These are phyloP conservation scores for Arabis alpina DNA, from an alignment of 345 rosid genomes.

Conservation along the genomic window DNA sequence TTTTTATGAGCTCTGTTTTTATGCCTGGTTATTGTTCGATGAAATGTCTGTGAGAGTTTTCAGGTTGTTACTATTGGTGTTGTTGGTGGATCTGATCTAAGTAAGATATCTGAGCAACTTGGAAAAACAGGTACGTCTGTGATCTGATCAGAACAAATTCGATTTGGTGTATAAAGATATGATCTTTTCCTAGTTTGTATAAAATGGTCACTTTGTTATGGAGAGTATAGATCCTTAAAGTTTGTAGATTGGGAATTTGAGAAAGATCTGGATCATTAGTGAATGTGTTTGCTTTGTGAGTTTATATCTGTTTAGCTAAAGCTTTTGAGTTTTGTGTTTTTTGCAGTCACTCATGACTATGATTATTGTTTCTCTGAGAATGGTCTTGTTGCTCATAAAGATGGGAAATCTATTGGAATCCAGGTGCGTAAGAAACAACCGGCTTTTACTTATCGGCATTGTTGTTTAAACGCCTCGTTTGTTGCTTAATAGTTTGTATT, in stretches of 20 bases:
- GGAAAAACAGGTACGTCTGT: slow-evolving; percentile 68
- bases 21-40: slow-evolving; percentile 29
- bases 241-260: slow-evolving; percentile 18
- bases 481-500: slow-evolving; percentile 35
- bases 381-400: slow-evolving; percentile 96
- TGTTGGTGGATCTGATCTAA: slow-evolving; percentile 95
- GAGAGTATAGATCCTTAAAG: slow-evolving; percentile 1
- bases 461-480: slow-evolving; percentile 7
- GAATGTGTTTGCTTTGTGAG: slow-evolving; percentile 22
- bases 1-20: not conserved
- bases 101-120: slow-evolving; percentile 93
- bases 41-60: slow-evolving; percentile 34
- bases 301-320: not conserved
- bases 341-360: slow-evolving; percentile 78
- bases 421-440: slow-evolving; percentile 54
- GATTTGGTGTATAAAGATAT: not conserved
- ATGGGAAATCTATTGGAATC: slow-evolving; percentile 77
- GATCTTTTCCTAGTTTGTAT: slow-evolving; percentile 16
- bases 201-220: not conserved
- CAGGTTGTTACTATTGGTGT: slow-evolving; percentile 89
- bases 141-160: slow-evolving; percentile 18
- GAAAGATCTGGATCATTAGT: slow-evolving; percentile 11
- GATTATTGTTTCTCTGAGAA: slow-evolving; percentile 96
- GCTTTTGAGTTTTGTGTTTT: not conserved
- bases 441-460: slow-evolving; percentile 4